A percentile compares a stretch with the other conserved stretches of the same genome.
Conservation (phyloP, 805 yeast genomes). For the Pichia membranifaciens region DNA sequence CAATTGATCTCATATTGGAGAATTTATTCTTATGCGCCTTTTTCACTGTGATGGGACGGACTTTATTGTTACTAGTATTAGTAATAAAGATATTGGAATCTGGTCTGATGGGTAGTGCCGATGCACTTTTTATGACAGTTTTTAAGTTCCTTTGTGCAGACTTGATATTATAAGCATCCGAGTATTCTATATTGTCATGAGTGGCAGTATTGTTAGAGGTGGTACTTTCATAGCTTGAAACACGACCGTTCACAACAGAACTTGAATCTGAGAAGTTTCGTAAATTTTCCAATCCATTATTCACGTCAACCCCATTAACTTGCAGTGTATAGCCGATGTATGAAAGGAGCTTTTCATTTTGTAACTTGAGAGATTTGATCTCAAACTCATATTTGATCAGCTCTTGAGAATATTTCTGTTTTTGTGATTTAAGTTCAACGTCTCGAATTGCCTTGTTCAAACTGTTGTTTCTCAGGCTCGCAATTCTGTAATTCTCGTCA, state of each 20-base stretch:
- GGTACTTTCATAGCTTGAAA: constrained; percentile 4
- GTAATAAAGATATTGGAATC: neutral
- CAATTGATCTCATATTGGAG: neutral
- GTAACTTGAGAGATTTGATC: constrained; percentile 46
- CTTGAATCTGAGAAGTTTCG: neutral
- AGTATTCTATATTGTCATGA: constrained; percentile 35
- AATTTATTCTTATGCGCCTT: neutral
- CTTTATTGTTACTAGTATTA: neutral
- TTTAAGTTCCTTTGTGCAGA: constrained; percentile 40
- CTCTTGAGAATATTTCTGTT: constrained; percentile 36
- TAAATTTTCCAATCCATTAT: neutral
- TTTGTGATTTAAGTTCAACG: constrained; percentile 22
- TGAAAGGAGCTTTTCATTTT: constrained; percentile 50
- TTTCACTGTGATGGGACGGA: neutral
- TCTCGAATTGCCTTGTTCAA: constrained; percentile 22
- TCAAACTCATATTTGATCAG: constrained; percentile 48
- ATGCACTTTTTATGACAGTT: constrained; percentile 29
- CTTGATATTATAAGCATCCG: constrained; percentile 48
- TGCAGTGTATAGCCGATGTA: constrained; percentile 54
- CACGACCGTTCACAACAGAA: neutral
- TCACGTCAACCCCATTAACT: constrained; percentile 24
- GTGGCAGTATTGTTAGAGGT: constrained; percentile 22
- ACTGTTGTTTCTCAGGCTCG: constrained; percentile 23
- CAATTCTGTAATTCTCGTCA: constrained; percentile 10
- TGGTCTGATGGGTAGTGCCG: constrained; percentile 29